These are phyloP conservation scores for Nigrospora osmanthi DNA, from an alignment of 2,329 filamentous ascomycete species.

Conservation along the genomic window DNA sequence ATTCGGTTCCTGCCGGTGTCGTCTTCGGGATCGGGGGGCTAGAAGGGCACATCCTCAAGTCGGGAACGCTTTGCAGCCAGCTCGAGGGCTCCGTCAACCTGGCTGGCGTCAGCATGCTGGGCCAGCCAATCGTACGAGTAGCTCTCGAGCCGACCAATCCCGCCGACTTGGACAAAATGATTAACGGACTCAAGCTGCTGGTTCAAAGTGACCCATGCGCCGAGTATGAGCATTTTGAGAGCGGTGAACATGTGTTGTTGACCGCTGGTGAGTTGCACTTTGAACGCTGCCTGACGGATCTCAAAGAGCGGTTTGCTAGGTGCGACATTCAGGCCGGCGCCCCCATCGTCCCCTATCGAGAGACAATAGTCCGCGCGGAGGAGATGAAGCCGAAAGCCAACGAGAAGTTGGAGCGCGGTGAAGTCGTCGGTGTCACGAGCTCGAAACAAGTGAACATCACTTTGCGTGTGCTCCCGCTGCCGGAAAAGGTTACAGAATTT, in stretches of 20 bases:
- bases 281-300: slow-evolving; percentile 86
- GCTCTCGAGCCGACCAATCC: slow-evolving; percentile 91
- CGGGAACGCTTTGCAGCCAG: slow-evolving; percentile 84
- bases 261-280: slow-evolving; percentile 93
- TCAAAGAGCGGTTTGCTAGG: slow-evolving; percentile 83
- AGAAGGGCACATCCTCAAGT: slow-evolving; percentile 90
- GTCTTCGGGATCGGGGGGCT: slow-evolving; percentile 93
- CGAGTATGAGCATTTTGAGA: slow-evolving; percentile 87
- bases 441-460: slow-evolving; percentile 80
- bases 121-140: slow-evolving; percentile 89
- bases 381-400: slow-evolving; percentile 90
- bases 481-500: slow-evolving; percentile 73
- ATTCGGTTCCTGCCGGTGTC: slow-evolving; percentile 82
- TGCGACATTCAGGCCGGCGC: slow-evolving; percentile 93
- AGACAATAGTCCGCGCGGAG: slow-evolving; percentile 78
- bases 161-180: slow-evolving; percentile 89
- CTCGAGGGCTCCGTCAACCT: slow-evolving; percentile 83
- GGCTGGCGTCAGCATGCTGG: slow-evolving; percentile 71
- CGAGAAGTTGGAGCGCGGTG: slow-evolving; percentile 78
- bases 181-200: slow-evolving; percentile 74
- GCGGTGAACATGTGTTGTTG: slow-evolving; percentile 88
- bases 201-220: slow-evolving; percentile 95
- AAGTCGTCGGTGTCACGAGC: slow-evolving; percentile 64
- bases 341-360: slow-evolving; percentile 90
- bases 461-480: slow-evolving; percentile 71